Evolutionary conservation across 495 filamentous ascomycete genomes (phyloP), one percentile per base, ranked within the genome.

Genomic region (Aspergillus cristatus): DNA sequence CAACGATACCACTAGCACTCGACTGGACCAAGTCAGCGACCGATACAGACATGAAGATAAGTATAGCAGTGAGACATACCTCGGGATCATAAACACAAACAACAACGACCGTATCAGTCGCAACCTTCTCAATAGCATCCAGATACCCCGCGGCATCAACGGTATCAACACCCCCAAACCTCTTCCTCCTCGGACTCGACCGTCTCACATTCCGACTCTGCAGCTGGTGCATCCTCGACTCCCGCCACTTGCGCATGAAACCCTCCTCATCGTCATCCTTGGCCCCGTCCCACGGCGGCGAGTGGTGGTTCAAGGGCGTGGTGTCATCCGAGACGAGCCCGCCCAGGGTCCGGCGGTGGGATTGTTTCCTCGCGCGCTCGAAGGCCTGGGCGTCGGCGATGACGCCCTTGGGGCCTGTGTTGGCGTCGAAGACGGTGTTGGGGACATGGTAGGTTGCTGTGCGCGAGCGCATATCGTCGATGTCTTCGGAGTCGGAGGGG

Each of bases 321-420:
- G 43, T 41, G 26, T 58, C 47, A 33, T 65, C 53, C 18, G 20
- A 24, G 8, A 8, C 4, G 20, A 4, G 20, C 41, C 49, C 52
- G 30, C 67, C 60, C 18, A 75, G 52, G 13, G 71, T 73, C 31
- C 54, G 51, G 20, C 71, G 70, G 55, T 73, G 71, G 34, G 75
- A 82, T 45, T 64, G 70, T 47, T 80, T 82, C 35, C 78, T 78
- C 8, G 89, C 86, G 37, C 79, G 76, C 60, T 96, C 88, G 53
- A 89, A 97, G 37, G 84, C 80, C 44, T 84, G 76, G 16, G 91
- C 91, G 54, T 98, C 91, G 46, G 93, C 88, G 43, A 98, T 96
- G 58, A 98, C 91, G 47, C 91, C 91, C 66, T 97, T 97, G 38
- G 95, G 93, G 17, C 91, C 91, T n/a, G 93, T 93, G 50, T 91